A percentile compares a stretch with the other conserved stretches of the same genome.
These are phyloP conservation scores for Sporisorium sorghi DNA, from an alignment of 1,284 basidiomycete species.

Conservation along the genomic window DNA sequence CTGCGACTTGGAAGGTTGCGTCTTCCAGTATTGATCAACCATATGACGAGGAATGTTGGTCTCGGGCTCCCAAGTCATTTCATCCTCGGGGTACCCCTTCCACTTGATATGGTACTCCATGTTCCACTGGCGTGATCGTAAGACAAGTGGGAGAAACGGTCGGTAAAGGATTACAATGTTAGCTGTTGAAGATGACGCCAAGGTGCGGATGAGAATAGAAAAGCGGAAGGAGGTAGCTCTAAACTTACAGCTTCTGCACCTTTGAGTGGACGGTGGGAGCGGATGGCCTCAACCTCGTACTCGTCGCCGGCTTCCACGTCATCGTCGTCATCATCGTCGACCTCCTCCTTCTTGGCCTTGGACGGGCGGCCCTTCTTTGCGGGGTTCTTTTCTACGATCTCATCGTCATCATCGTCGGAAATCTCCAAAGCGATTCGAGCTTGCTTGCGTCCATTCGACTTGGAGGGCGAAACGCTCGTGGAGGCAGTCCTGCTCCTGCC, in stretches of 20 bases:
- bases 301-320: conserved; percentile 27
- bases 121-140: conserved; percentile 10
- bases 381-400: conserved; percentile 12
- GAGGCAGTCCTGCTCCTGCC: conserved; percentile 29
- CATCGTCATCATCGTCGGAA: conserved; percentile 32
- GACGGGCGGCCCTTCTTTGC: conserved; percentile 4
- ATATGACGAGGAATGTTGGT: conserved; percentile 17
- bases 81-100: conserved; percentile 44
- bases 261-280: conserved; percentile 26
- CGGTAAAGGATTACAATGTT: neutral
- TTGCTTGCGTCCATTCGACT: conserved; percentile 23
- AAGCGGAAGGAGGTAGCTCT: neutral
- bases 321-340: conserved; percentile 24
- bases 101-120: conserved; percentile 53
- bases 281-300: conserved; percentile 48
- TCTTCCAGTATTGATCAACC: conserved; percentile 50
- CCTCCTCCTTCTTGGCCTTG: conserved; percentile 15
- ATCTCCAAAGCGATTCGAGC: conserved; percentile 12
- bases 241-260: conserved; percentile 24
- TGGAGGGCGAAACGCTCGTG: conserved; percentile 24
- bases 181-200: neutral
- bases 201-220: neutral
- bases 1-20: conserved; percentile 45
- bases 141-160: neutral
- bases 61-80: conserved; percentile 59